A percentile compares a stretch with the other conserved stretches of the same genome.
These are phyloP conservation scores for Dillenia suffruticosa DNA, from an alignment of 164 flowering plant genomes.

Conservation along the genomic window DNA sequence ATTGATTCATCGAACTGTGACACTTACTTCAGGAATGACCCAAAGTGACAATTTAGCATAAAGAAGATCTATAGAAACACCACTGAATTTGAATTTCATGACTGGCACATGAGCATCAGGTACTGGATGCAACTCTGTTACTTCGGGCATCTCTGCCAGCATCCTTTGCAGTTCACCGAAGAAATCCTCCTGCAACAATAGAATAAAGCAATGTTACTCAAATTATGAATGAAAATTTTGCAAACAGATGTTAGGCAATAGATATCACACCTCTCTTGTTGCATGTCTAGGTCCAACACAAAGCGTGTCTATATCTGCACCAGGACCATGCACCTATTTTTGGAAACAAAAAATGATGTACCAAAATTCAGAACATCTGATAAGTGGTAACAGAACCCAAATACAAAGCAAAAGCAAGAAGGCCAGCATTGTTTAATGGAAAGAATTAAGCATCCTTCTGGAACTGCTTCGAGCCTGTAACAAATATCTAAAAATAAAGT, in stretches of 20 bases:
- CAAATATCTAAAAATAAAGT: no score
- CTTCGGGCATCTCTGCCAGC: constrained; percentile 89
- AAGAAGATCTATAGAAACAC: constrained; percentile 91
- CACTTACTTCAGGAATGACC: constrained; percentile 92
- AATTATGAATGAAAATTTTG: background rate
- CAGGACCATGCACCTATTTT: constrained; percentile 95
- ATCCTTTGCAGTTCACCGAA: constrained; percentile 75
- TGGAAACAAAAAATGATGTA: no score
- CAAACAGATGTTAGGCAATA: constrained; percentile 8
- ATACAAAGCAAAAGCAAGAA: no score
- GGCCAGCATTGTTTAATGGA: no score
- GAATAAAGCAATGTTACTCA: constrained; percentile 1
- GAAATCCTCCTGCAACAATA: constrained; percentile 72
- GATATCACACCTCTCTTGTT: constrained; percentile 67
- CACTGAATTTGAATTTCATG: constrained; percentile 80
- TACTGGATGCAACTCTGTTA: constrained; percentile 85
- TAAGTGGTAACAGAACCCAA: no score
- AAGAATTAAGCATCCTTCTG: no score
- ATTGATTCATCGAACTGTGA: no score
- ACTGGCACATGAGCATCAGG: constrained; percentile 99
- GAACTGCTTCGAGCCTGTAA: no score
- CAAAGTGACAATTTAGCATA: constrained; percentile 83
- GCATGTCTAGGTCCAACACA: constrained; percentile 98
- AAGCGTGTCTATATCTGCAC: constrained; percentile 96
- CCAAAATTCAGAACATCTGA: no score